Evolutionary conservation across 1,139 yeast genomes (phyloP), one percentile per base, ranked within the genome.

Genomic region (Candida neerlandica): DNA sequence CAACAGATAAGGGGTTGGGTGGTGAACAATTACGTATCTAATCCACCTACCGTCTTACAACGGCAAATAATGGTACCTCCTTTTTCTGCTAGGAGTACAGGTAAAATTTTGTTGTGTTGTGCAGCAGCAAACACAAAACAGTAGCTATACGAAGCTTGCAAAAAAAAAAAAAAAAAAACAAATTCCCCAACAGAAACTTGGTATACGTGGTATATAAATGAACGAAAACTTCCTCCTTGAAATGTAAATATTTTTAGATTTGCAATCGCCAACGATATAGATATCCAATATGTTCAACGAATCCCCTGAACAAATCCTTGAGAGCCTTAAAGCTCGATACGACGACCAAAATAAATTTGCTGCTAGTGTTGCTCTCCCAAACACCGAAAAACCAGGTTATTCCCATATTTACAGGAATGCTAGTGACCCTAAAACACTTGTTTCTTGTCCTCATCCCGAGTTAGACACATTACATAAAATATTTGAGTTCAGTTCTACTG

Each of bases 321-420:
- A 46, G 21, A 46, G 50, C 4, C 41, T 56, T 14, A 15, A 38
- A 10, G 42, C 41, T 9, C 16, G 48, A n/a, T 55, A 54, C 6
- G 11, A 50, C 11, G 54, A 52, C 29, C 49, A 46, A 27, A 40
- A 18, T 7, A n/a, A 23, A 14, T 27, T 16, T 12, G 32, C 45
- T 19, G 40, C 41, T 34, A 52, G 70, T 4, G 60, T 70, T 16
- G 21, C 34, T 5, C 29, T 43, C 14, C 27, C 45, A 9, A 35
- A 45, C 21, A 55, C 84, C 43, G 65, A 64, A 49, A 61, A 60
- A 53, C 67, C 70, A 1, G 87, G 88, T 1, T 78, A 61, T 60
- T 81, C 88, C 12, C 67, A 78, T 1, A 58, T 82, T 39, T 85
- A 79, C 63, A 68, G 89, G 57, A 82, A 79, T 59, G 63, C 60